Base-by-base conservation (phyloP, 768 basidiomycete genomes). In the Mycena capillaripes region DNA sequence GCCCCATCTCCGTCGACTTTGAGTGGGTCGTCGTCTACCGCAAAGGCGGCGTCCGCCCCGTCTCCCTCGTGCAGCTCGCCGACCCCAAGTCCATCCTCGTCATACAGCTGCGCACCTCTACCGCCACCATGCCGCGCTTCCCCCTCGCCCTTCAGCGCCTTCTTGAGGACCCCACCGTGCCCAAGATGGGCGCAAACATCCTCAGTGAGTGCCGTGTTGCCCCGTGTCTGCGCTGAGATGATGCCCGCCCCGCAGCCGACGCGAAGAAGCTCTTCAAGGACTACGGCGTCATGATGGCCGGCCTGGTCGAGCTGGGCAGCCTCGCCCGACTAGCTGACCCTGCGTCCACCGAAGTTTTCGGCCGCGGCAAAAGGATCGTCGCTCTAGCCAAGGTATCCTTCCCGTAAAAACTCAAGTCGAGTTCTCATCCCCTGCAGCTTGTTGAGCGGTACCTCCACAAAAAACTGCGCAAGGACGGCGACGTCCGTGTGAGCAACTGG, bases 261-360 rank as follows among this genome's bases (percentile, higher is more conserved):
- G 84, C 82, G 17, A 80, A 76, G 66, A 85, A 85, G 63, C 74
- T 84, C 3, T 84, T 82, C 66, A 73, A 79, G 32, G 84, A 85
- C 67, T 84, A 83, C 69, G 84, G 84, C 3, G 78, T 84, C n/a
- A 68, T 83, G 48, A 77, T 79, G 25, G 76, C 78, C 42, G 80
- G 79, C 32, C 76, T 84, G 0, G 77, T 85, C 10, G 84, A 85
- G 70, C 81, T 85, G 1, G 83, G 82, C 4, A 75, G 71, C 16
- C 66, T 84, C 2, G 81, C 82, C 11, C 59, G 73, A 3, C 73
- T 79, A 21, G 83, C 79, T 16, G 84, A 85, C 42, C 74, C 74
- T 2, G 8, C 19, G 36, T 36, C 29, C 65, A 74, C 80, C 5
- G 56, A 58, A 21, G 59, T 59, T 52, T 67, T 46, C 32, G 65